Percentiles rank a stretch among this genome's conserved stretches.
Conservation (phyloP, 164 flowering plant species). For the Nymphaea thermarum region DNA sequence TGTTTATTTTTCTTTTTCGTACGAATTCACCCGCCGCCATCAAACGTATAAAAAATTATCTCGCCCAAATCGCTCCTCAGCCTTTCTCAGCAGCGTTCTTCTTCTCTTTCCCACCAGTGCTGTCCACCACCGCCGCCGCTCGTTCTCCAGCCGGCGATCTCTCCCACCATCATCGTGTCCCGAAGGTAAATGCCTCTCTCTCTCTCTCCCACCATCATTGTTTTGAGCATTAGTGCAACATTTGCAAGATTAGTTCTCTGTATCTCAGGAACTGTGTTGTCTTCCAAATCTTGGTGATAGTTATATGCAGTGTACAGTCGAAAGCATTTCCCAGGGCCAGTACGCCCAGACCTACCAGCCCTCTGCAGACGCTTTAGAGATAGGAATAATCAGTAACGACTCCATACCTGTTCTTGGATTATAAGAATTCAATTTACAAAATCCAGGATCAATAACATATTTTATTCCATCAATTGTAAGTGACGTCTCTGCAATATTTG, state of each 20-base stretch:
- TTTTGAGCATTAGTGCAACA: conserved; percentile 80
- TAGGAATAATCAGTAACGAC: conserved; percentile 62
- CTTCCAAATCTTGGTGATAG: conserved; percentile 71
- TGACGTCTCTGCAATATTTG: conserved; percentile 92
- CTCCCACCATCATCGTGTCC: too few relatives aligned
- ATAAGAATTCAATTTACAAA: conserved; percentile 77
- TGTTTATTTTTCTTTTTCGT: too few relatives aligned
- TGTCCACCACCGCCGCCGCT: too few relatives aligned
- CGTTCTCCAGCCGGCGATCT: too few relatives aligned
- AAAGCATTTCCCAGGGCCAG: conserved; percentile 92
- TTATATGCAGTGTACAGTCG: conserved; percentile 75
- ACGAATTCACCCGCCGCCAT: too few relatives aligned
- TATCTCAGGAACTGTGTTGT: conserved; percentile 84
- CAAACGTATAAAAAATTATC: too few relatives aligned
- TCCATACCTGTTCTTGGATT: conserved; percentile 93
- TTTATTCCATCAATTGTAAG: conserved; percentile 90
- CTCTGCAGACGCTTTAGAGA: conserved; percentile 77
- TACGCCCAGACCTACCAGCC: conserved; percentile 92
- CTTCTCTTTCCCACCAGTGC: too few relatives aligned
- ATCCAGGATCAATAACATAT: conserved; percentile 93
- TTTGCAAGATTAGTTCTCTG: conserved; percentile 95
- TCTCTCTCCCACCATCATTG: too few relatives aligned
- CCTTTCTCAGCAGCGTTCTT: too few relatives aligned
- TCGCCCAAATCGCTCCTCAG: too few relatives aligned
- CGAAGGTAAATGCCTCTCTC: too few relatives aligned